Evolutionary conservation across 495 filamentous ascomycete genomes (phyloP), one percentile per base, ranked within the genome.

Genomic region (Penicillium cosmopolitanum): DNA sequence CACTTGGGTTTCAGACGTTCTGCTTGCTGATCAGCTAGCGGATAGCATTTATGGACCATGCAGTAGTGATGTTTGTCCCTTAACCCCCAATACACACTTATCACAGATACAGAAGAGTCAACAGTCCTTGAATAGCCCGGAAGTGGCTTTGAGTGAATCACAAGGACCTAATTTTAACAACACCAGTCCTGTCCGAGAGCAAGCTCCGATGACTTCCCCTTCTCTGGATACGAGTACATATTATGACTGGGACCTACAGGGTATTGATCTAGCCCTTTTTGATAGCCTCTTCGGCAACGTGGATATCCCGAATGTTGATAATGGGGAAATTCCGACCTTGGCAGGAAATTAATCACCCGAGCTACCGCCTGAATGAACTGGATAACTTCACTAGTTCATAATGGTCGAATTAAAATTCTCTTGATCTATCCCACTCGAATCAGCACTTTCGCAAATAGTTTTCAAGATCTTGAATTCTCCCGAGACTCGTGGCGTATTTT

Each of bases 211-310:
- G 16, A 19, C 23, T 19, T 31, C 55, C 3, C 0, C 28, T 6
- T 15, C 28, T 1, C 9, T 51, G 50, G 52, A 3, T 11, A 18
- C n/a, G n/a, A n/a, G n/a, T n/a, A n/a, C 46, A 25, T 61, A 57
- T 5, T 38, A 62, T 23, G 63, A 71, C 16, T 73, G 61, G 64
- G 61, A 61, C 23, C 57, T 72, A 7, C 67, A 71, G 50, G 67
- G 63, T 5, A 57, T 68, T 43, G 71, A 74, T 15, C 19, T 67
- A 36, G 71, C 67, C 46, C 64, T 74, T 16, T 74, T 74, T 33
- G 64, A 74, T 60, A 66, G 69, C 21, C 51, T 74, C 5, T 70
- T 71, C 35, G 55, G 60, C 4, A 68, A 64, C 16, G 54, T 52
- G 15, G 61, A 44, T 40, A 12, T 40, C 11, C 36, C 36, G 12